Base-by-base conservation (phyloP, 1,139 yeast species). In the Debaryomyces sp. region DNA sequence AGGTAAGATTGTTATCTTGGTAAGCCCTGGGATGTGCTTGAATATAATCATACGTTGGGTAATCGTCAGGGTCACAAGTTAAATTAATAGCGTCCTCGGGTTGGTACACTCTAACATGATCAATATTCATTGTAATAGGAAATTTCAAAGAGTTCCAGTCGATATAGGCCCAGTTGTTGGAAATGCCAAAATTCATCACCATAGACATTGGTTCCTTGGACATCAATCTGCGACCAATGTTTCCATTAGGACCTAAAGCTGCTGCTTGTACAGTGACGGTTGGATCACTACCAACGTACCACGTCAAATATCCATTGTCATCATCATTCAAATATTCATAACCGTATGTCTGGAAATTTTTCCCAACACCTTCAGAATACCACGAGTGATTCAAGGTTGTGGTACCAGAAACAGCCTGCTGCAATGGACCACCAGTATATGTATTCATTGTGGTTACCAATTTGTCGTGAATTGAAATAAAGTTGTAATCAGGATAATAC, bases 141-240 rank as follows among this genome's bases (percentile, higher is more conserved):
- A 89, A 89, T 36, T 67, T 63, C 41, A 89, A 67, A 12, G 82
- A 73, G 32, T 80, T 76, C 95, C 96, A 88, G 64, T 87, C 88
- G 54, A 89, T 88, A 63, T 86, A 85, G 1, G 89, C 86, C 96
- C 96, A 89, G 48, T 83, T 81, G 54, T 84, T 83, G 6, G 96
- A 89, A 45, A 89, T 68, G 66, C 95, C 96, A 66, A 89, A 67
- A 64, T 89, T 89, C 74, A 89, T 63, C 54, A 90, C 73, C 33
- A 90, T 73, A 2, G 90, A 77, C 96, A 90, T 88, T 51, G 97
- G 97, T 64, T 90, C 97, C 64, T 86, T 84, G 15, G 94, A 78
- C 42, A 90, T 78, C 49, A 77, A 65, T 62, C 97, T 80, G 82
- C 85, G 81, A 15, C 84, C 92, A 50, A 90, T 70, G 62, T 90